Conservation (phyloP, 352 stramenopile species). For the Plasmopara viticola region DNA sequence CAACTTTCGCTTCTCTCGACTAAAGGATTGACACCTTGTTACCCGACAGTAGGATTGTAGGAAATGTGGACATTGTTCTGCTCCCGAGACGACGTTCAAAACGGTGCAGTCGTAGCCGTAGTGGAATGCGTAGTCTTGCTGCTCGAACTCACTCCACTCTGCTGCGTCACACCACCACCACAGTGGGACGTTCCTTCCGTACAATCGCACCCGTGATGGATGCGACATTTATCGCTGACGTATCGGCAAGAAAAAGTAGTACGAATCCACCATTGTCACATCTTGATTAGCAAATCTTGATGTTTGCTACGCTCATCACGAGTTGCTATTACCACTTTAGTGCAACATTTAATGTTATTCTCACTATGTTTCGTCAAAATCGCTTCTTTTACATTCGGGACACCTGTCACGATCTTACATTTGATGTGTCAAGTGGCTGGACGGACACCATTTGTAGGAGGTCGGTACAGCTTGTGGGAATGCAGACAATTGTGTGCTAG, state of each 20-base stretch:
- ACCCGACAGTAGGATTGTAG: too few species aligned
- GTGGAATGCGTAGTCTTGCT: too few species aligned
- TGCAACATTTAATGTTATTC: slow-evolving; percentile 42
- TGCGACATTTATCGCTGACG: slow-evolving; percentile 33
- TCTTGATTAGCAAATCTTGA: slow-evolving; percentile 47
- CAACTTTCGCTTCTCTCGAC: slow-evolving; percentile 20
- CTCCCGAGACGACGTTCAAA: too few species aligned
- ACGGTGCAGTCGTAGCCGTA: too few species aligned
- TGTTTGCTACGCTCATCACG: slow-evolving; percentile 32
- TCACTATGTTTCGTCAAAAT: slow-evolving; percentile 39
- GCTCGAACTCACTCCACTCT: neutral
- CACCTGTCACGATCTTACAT: slow-evolving; percentile 33
- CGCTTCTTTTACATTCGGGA: slow-evolving; percentile 53
- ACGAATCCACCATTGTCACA: slow-evolving; percentile 60
- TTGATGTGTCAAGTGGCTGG: too few species aligned
- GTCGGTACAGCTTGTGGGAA: too few species aligned
- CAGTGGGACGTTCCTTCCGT: slow-evolving; percentile 33
- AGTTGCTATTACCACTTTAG: slow-evolving; percentile 44
- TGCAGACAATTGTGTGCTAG: too few species aligned
- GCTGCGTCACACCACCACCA: slow-evolving; percentile 8
- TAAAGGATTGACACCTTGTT: slow-evolving; percentile 28
- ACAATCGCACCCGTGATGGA: slow-evolving; percentile 36
- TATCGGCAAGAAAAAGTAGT: slow-evolving; percentile 53
- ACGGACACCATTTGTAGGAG: too few species aligned
- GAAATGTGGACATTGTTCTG: too few species aligned